Evolutionary conservation across 176 grass and related monocot genomes (phyloP), one percentile per base, ranked within the genome.

Genomic region (Triticum timopheevii): DNA sequence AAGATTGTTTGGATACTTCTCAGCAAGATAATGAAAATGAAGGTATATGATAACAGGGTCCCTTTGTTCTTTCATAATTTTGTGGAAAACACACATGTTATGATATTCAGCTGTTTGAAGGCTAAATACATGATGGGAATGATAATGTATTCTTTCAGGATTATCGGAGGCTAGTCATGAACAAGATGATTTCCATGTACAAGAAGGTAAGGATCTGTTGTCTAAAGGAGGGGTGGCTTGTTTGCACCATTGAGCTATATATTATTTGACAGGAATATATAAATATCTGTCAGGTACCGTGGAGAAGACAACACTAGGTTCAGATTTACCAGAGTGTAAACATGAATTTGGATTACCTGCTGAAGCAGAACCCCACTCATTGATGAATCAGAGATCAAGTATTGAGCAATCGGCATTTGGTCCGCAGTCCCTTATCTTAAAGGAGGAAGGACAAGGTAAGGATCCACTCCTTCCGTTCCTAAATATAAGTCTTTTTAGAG

Each of bases 241-340:
- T 66, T 83, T 90, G 17, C 33, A 61, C 33, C 23, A 64, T 40
- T 42, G 3, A 44, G n/a, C 13, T 79, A 65, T 74, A 10, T 79
- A 15, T 59, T 79, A 6, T 83, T 38, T 72, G 64, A 65, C 49
- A 49, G 31, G 59, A 65, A 83, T 58, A 0, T 34, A 45, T 87
- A 87, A 79, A 89, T 87, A 42, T 81, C 20, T 83, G 8, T 44
- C 85, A 87, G 84, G 44, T 74, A 65, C 38, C 33, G 25, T 73
- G 10, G 25, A 73, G 65, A 74, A 66, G 58, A 45, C 24, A 44
- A 33, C 31, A 15, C 31, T 16, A 44, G 67, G 23, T 86, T 72
- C 80, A 65, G 13, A 34, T 44, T 31, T 56, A 34, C 40, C 39
- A 59, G 33, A 79, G 27, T 73, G 17, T 73, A 86, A 77, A 66